Evolutionary conservation across 768 basidiomycete genomes (phyloP), one percentile per base, ranked within the genome.

Genomic region (Lactifluus volemus): DNA sequence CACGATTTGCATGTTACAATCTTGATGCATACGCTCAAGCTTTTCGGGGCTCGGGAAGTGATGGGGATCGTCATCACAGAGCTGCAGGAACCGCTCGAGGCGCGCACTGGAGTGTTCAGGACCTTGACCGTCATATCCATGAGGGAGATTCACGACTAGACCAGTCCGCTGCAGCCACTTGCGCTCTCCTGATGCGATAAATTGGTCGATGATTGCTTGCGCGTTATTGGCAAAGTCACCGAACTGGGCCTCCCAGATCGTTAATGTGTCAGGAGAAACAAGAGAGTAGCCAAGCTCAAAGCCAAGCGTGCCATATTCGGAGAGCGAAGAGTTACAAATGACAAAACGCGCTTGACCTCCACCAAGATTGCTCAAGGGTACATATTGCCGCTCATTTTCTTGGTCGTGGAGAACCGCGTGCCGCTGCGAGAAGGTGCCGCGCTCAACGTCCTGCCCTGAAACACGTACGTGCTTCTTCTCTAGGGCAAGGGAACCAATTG

Each of bases 211-310:
- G 73, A 98, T 96, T 72, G 87, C 88, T 73, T 98, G 96, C 3
- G 95, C 96, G 67, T 91, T 95, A 77, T 98, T 98, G 38, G 89
- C 94, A 72, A 98, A 98, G 75, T 98, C 96, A 71, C 96, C 96
- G 69, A 98, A 95, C 73, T 98, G 96, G 15, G 96, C 97, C 73
- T 98, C 97, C 97, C 96, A 99, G 69, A 99, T 86, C 15, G 92
- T 92, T 65, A 99, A 79, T 30, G 85, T 79, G 70, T 92, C 85
- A 19, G 96, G 97, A 14, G 93, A 96, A 56, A 98, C 97, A 65
- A 98, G 86, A 6, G 97, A 99, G 75, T 99, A 99, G 9, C 96
- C 96, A 34, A 99, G 85, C 73, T 99, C 96, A 73, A 98, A 99
- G 44, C 96, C 96, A 61, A 99, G 89, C 3, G 86, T 78, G 64